Percentiles rank a stretch among this genome's conserved stretches.
Evolutionary conservation across 1,139 yeast genomes (phyloP).

Genomic region (Yamadazyma oceani): DNA sequence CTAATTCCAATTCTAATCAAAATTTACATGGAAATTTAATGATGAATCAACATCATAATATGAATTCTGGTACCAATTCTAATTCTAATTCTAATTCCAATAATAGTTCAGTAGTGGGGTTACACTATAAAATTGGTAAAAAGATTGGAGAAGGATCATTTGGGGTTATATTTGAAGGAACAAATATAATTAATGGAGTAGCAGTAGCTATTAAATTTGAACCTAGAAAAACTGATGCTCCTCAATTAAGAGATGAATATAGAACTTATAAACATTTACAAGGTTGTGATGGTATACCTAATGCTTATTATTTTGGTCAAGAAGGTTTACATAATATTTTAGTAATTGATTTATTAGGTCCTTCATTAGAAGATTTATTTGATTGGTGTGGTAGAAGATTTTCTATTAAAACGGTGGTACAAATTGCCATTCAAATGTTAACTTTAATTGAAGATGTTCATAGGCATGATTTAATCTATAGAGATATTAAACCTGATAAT

Average conservation of each 20-base stretch:
- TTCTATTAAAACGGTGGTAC: slow-evolving; percentile 82
- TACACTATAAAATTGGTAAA: slow-evolving; percentile 78
- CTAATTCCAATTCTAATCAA: slow-evolving; percentile 16
- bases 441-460: slow-evolving; percentile 84
- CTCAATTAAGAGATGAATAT: slow-evolving; percentile 94
- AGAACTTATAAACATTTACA: slow-evolving; percentile 86
- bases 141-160: slow-evolving; percentile 86
- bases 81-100: slow-evolving; percentile 16
- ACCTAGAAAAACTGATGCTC: slow-evolving; percentile 95
- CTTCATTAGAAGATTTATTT: slow-evolving; percentile 91
- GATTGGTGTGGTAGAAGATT: slow-evolving; percentile 98
- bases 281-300: slow-evolving; percentile 83
- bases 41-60: slow-evolving; percentile 6
- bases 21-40: slow-evolving; percentile 10
- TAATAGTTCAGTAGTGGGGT: slow-evolving; percentile 59
- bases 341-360: slow-evolving; percentile 92
- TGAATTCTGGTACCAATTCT: slow-evolving; percentile 12
- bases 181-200: slow-evolving; percentile 69
- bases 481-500: slow-evolving; percentile 96
- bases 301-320: slow-evolving; percentile 95
- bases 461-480: slow-evolving; percentile 83
- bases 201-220: slow-evolving; percentile 80
- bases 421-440: slow-evolving; percentile 91
- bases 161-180: slow-evolving; percentile 81
- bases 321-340: slow-evolving; percentile 94